A percentile compares a stretch with the other conserved stretches of the same genome.
These are phyloP conservation scores for Hypoxylon sp. DNA, from an alignment of 2,329 filamentous ascomycete genomes.

Conservation along the genomic window DNA sequence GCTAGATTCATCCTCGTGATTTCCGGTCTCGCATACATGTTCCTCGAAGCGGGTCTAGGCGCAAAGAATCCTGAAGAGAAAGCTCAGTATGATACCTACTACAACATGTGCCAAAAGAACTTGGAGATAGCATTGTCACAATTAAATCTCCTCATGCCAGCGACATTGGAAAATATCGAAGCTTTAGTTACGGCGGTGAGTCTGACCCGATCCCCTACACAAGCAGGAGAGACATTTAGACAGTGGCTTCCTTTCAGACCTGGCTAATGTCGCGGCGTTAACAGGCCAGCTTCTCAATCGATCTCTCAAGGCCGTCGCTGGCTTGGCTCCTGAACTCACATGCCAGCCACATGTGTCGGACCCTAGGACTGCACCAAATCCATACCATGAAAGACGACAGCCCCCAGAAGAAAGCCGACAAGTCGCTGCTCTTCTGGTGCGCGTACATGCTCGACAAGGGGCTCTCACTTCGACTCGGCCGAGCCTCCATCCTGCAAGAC, in stretches of 20 bases:
- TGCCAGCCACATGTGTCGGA: slow-evolving; percentile 55
- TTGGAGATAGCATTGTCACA: slow-evolving; percentile 54
- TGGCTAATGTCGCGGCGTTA: slow-evolving; percentile 17
- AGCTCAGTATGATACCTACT: slow-evolving; percentile 49
- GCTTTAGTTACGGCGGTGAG: slow-evolving; percentile 64
- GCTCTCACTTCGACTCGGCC: slow-evolving; percentile 68
- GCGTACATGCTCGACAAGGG: slow-evolving; percentile 70
- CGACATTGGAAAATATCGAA: slow-evolving; percentile 63
- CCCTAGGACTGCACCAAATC: slow-evolving; percentile 53
- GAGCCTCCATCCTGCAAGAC: slow-evolving; percentile 67
- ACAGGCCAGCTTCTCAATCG: slow-evolving; percentile 50
- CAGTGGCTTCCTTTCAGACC: neutral
- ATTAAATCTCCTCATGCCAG: slow-evolving; percentile 63
- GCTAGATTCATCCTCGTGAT: slow-evolving; percentile 62
- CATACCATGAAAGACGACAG: slow-evolving; percentile 50
- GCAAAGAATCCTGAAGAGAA: slow-evolving; percentile 47
- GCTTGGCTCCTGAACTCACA: slow-evolving; percentile 53
- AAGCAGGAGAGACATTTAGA: neutral
- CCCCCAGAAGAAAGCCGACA: slow-evolving; percentile 51
- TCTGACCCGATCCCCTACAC: neutral
- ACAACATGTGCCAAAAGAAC: slow-evolving; percentile 52
- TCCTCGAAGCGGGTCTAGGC: slow-evolving; percentile 52
- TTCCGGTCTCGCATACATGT: slow-evolving; percentile 53
- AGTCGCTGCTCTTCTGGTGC: slow-evolving; percentile 68
- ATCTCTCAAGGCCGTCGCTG: slow-evolving; percentile 52